phyloP scores from a whole-genome alignment of 352 stramenopile genomes.

The Globisporangium polare region DNA sequence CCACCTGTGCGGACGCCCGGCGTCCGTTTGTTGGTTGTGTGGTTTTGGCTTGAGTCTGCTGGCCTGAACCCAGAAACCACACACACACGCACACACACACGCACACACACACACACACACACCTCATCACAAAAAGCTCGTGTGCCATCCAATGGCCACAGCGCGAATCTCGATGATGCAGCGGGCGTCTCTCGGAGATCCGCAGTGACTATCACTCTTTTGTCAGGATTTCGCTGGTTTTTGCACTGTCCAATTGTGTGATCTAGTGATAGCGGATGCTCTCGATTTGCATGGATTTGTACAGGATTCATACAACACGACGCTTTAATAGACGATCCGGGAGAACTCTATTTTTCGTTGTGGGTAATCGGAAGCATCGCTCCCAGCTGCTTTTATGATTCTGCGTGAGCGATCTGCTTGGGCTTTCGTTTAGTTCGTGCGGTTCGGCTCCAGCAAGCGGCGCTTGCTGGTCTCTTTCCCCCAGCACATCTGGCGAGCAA shows the following conservation, averaged over 20 bases:
- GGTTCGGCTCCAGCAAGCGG: neutral
- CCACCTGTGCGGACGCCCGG: no score
- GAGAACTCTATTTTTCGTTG: neutral
- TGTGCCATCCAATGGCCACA: neutral
- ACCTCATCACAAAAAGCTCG: neutral
- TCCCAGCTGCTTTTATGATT: no score
- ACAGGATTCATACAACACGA: neutral
- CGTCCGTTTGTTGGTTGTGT: neutral
- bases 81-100: neutral
- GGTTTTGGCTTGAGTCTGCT: neutral
- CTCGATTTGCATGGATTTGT: neutral
- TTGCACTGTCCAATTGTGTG: neutral
- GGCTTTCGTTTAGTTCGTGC: neutral
- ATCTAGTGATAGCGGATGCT: neutral
- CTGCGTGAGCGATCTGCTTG: neutral
- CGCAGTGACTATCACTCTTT: neutral
- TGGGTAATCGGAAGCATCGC: neutral
- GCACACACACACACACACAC: neutral
- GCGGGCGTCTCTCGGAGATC: neutral
- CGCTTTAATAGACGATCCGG: no score
- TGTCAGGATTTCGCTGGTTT: neutral
- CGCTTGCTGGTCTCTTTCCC: neutral
- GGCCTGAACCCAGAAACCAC: neutral
- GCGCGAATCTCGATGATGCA: neutral
- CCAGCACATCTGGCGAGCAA: neutral